These are phyloP conservation scores for Aegilops tauschii DNA, from an alignment of 176 grass and related monocot genomes.

Conservation along the genomic window DNA sequence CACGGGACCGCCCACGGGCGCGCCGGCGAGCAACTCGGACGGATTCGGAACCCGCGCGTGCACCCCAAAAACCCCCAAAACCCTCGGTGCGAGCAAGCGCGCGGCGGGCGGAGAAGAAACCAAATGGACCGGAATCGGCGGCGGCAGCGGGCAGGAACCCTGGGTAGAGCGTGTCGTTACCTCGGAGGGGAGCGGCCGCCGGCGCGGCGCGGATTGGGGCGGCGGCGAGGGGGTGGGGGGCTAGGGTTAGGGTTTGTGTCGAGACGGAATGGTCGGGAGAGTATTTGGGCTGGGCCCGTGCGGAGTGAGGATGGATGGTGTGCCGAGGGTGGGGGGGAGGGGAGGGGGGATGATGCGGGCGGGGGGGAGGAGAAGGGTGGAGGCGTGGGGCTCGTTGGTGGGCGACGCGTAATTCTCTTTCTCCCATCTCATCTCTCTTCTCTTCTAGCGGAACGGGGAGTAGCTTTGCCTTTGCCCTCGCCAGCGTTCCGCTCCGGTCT, in stretches of 20 bases:
- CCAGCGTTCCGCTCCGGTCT: neutral
- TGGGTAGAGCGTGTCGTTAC: neutral
- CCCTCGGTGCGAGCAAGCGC: neutral
- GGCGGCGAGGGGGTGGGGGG: neutral
- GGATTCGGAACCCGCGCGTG: neutral
- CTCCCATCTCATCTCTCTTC: conserved; percentile 34
- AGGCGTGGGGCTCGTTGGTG: conserved; percentile 15
- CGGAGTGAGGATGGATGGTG: conserved; percentile 19
- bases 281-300: conserved; percentile 55
- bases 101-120: neutral
- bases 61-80: neutral
- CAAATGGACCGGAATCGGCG: neutral
- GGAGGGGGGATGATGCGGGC: neutral
- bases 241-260: conserved; percentile 58
- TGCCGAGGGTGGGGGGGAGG: neutral
- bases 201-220: neutral
- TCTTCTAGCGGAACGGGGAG: neutral
- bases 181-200: neutral
- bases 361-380: neutral
- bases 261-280: neutral
- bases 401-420: conserved; percentile 47
- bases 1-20: neutral
- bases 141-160: neutral
- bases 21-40: neutral
- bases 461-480: neutral